phyloP scores from a whole-genome alignment of 1,139 yeast genomes.

The Yamadazyma atlantica region DNA sequence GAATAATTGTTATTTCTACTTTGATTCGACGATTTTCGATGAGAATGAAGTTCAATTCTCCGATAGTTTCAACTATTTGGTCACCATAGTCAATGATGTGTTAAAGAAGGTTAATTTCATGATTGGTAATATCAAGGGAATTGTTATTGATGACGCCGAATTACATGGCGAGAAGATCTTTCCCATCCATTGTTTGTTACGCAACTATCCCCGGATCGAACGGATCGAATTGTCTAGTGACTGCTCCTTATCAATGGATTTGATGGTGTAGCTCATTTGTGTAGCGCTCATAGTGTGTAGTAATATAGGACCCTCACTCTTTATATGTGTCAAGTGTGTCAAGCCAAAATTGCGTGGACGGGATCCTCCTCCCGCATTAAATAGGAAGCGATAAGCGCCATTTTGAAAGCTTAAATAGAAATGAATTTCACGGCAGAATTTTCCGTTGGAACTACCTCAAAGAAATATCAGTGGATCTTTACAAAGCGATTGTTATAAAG shows the following conservation, averaged over 20 bases:
- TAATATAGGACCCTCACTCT: too few relatives aligned
- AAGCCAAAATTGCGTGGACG: constrained; percentile 1
- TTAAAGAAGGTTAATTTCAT: constrained; percentile 35
- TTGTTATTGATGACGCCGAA: constrained; percentile 34
- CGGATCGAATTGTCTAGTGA: constrained; percentile 30
- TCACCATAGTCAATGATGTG: constrained; percentile 36
- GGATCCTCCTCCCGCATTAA: constrained; percentile 3
- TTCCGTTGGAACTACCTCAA: too few relatives aligned
- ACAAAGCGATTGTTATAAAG: too few relatives aligned
- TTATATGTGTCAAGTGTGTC: not conserved
- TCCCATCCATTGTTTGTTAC: constrained; percentile 30
- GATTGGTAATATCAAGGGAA: constrained; percentile 32
- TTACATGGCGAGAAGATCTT: constrained; percentile 34
- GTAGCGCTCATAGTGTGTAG: too few relatives aligned
- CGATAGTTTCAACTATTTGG: constrained; percentile 27
- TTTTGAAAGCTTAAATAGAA: not conserved
- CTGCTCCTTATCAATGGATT: constrained; percentile 9
- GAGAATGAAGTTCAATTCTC: constrained; percentile 11
- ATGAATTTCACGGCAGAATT: not conserved
- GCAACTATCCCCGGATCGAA: constrained; percentile 37
- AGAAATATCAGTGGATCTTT: too few relatives aligned
- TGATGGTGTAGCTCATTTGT: constrained; percentile 3
- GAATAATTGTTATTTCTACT: constrained; percentile 29
- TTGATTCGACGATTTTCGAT: constrained; percentile 30
- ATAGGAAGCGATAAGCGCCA: not conserved